Conservation (phyloP, 2,329 filamentous ascomycete genomes). For the Cordyceps cateniannulata region DNA sequence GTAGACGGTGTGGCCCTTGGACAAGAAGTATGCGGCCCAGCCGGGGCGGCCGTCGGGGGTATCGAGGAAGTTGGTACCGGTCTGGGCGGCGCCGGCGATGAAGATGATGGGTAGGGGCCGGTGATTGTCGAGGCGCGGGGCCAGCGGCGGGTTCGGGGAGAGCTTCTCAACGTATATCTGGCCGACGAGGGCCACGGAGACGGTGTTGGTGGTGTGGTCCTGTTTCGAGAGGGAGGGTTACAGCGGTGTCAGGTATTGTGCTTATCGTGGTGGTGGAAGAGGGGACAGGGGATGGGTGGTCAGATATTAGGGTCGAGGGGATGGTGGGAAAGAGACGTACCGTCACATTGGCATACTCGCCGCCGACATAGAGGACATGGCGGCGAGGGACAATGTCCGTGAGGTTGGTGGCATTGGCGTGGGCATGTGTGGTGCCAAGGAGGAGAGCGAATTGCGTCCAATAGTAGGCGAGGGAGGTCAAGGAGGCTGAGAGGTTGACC, state of each 20-base stretch:
- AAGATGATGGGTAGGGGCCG: constrained; percentile 24
- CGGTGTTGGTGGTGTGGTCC: constrained; percentile 14
- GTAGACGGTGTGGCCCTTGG: constrained; percentile 34
- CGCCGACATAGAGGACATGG: constrained; percentile 25
- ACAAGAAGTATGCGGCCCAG: constrained; percentile 36
- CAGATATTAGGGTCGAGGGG: neutral
- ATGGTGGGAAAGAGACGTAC: constrained; percentile 7
- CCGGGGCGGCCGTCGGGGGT: constrained; percentile 35
- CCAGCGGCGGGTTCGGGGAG: constrained; percentile 18
- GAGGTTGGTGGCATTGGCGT: constrained; percentile 11
- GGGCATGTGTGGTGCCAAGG: constrained; percentile 13
- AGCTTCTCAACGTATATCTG: constrained; percentile 29
- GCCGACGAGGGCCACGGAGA: constrained; percentile 18
- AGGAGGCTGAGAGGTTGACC: constrained; percentile 13
- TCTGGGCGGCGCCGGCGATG: constrained; percentile 25
- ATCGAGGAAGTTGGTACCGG: constrained; percentile 28
- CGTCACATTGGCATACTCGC: constrained; percentile 19
- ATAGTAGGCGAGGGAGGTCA: constrained; percentile 13
- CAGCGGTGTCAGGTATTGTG: neutral
- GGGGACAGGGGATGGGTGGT: neutral
- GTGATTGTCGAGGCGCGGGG: neutral
- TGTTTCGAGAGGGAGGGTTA: constrained; percentile 4
- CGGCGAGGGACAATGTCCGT: constrained; percentile 17
- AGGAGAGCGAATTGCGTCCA: constrained; percentile 13
- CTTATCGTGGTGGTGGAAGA: neutral